Base-by-base conservation (phyloP, 2,329 filamentous ascomycete species). In the Onygenales sp. region DNA sequence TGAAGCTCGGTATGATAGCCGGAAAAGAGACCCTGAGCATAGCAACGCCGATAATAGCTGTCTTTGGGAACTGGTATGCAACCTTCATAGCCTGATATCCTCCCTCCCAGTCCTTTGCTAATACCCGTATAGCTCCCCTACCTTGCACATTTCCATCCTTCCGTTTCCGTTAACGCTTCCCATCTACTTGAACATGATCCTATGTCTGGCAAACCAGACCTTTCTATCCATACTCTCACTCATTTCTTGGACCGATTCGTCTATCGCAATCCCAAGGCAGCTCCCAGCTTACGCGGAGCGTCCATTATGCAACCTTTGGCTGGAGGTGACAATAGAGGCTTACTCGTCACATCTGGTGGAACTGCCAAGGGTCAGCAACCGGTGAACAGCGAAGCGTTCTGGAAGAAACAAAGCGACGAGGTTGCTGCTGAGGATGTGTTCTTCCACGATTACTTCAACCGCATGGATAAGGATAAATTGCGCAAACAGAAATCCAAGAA, bases 161-260 rank as follows among this genome's bases (percentile, higher is more conserved):
- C 93, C 0, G 92, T 98, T 2, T 83, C 85, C 38, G 81, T 96
- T 5, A 92, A 90, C 65, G 90, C 92, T 1, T 75, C 79, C 13
- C 83, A 84, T 54, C 73, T 97, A 41, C 71, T 95, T 7, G 76
- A 80, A 49, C 81, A 83, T 55, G 80, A 85, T 59, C 79, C 83
- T 50, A 84, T 89, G 69, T 85, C 88, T 56, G 83, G 87, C 58
- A 97, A 97, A 70, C 91, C 93, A 0, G 93, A 98, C 63, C 78
- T 96, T 50, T 85, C 87, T 13, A 85, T 89, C 54, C 92, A 97
- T 69, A 93, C 89, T 1, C 80, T 98, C 48, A 93, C 93, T 64
- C 87, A 94, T 69, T 98, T 98, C 78, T 78, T 98, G 54, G 93
- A 98, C 72, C 91, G 94, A 62, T 98, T 98, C 69, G 89, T 95